Base-by-base conservation (phyloP, 805 yeast genomes). In the Suhomyces pyralidae region DNA sequence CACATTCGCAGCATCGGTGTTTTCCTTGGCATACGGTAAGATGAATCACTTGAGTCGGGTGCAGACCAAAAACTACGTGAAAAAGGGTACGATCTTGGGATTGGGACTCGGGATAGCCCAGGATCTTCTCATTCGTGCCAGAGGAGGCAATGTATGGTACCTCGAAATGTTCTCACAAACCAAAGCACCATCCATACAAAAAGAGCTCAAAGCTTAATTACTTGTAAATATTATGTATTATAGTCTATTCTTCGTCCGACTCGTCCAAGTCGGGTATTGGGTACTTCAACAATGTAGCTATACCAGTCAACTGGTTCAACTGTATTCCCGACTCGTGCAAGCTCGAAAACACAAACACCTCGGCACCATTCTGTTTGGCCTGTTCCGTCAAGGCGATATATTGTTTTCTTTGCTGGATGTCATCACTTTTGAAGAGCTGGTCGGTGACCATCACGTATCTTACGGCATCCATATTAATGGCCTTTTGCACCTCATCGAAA, bases 291-390 rank as follows among this genome's bases (percentile, higher is more conserved):
- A 93, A 80, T 51, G 90, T 94, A 0, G 97, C 99, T 26, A 91
- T 81, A 51, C 98, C 99, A 0, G 97, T 89, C 57, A 94, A 77
- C 58, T 86, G 90, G 65, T 91, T 89, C 53, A 93, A 72, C 68
- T 93, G 97, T 60, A 85, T 87, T 14, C 99, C 99, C 3, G 92
- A 81, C 54, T 86, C 93, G 64, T 93, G 98, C 61, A 91, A 70
- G 56, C 94, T 85, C 36, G 96, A 88, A 60, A 92, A 88, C 1
- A 92, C 78, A 6, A 82, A 76, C 2, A 87, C 94, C 49, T 87
- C 86, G 5, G 94, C 96, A 20, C 96, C 97, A 47, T 73, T 74
- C 5, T 71, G 71, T 60, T 82, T 83, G 9, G 90, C 96, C 10
- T 76, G 66, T 45, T 92, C 96, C 1, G 83, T 78, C 55, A 93